These are phyloP conservation scores for Thelonectria rubi DNA, from an alignment of 2,329 filamentous ascomycete species.

Conservation along the genomic window DNA sequence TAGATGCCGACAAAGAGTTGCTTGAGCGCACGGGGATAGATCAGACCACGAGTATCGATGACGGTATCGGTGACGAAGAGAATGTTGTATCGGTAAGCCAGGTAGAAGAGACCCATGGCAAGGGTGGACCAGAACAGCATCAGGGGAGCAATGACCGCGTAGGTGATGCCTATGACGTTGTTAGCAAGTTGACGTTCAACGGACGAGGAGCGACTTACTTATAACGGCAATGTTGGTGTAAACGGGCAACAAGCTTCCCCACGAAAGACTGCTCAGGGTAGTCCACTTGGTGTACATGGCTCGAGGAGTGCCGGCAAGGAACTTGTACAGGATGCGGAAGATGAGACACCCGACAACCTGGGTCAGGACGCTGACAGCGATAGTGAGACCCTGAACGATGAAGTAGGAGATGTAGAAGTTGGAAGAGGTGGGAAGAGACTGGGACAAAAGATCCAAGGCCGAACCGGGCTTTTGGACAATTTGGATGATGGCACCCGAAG, in stretches of 20 bases:
- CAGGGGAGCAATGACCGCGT: constrained; percentile 84
- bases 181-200: background rate
- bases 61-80: constrained; percentile 81
- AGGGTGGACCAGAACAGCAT: constrained; percentile 82
- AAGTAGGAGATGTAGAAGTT: constrained; percentile 97
- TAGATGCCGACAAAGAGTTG: constrained; percentile 86
- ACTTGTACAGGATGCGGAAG: constrained; percentile 72
- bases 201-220: constrained; percentile 51
- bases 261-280: constrained; percentile 72
- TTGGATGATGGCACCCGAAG: constrained; percentile 71
- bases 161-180: constrained; percentile 67
- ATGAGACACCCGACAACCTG: constrained; percentile 73
- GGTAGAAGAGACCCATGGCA: constrained; percentile 81
- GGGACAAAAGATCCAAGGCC: constrained; percentile 72
- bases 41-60: constrained; percentile 87
- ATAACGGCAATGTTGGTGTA: constrained; percentile 80
- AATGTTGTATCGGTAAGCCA: constrained; percentile 87
- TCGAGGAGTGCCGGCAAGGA: constrained; percentile 79
- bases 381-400: constrained; percentile 81
- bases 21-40: constrained; percentile 88
- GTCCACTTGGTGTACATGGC: constrained; percentile 81
- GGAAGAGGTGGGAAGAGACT: constrained; percentile 80
- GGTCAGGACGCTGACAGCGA: constrained; percentile 77
- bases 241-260: constrained; percentile 79
- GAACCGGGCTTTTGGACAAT: constrained; percentile 70